A percentile compares a stretch with the other conserved stretches of the same genome.
Conservation (phyloP, 2,329 filamentous ascomycete species). For the Cercospora sojina region DNA sequence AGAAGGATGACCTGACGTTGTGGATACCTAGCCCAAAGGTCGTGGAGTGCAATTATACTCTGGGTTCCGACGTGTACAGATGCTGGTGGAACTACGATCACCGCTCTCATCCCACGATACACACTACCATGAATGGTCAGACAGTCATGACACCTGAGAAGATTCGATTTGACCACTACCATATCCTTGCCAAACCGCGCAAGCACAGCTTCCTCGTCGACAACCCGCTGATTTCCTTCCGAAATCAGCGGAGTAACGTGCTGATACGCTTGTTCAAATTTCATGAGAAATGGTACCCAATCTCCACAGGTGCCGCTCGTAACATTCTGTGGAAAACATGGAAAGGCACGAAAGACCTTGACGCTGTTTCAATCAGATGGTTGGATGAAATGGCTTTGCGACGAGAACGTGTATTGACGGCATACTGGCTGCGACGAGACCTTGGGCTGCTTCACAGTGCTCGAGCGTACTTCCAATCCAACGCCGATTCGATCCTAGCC, state of each 20-base stretch:
- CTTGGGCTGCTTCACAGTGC: conserved; percentile 11
- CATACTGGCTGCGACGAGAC: conserved; percentile 13
- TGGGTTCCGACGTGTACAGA: conserved; percentile 4
- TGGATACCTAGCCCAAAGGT: conserved; percentile 16
- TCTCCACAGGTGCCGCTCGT: conserved; percentile 9
- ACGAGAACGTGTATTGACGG: neutral
- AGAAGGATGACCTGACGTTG: neutral
- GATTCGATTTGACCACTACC: conserved; percentile 6
- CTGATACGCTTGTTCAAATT: conserved; percentile 6
- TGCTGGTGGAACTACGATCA: conserved; percentile 18
- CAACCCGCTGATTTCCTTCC: conserved; percentile 14
- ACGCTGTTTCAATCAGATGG: conserved; percentile 15
- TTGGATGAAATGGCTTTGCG: conserved; percentile 12
- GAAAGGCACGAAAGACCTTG: conserved; percentile 11
- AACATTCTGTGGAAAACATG: conserved; percentile 15
- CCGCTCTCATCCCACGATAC: conserved; percentile 15
- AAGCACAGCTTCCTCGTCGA: conserved; percentile 7
- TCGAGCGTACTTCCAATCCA: conserved; percentile 41
- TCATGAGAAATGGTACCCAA: conserved; percentile 9
- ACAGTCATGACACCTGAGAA: neutral
- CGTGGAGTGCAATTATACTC: conserved; percentile 1
- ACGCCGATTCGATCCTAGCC: conserved; percentile 53
- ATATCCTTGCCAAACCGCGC: conserved; percentile 6
- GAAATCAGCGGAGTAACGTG: neutral
- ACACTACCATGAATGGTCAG: conserved; percentile 13